These are phyloP conservation scores for Scleromitrula shiraiana DNA, from an alignment of 2,329 filamentous ascomycete species.

Conservation along the genomic window DNA sequence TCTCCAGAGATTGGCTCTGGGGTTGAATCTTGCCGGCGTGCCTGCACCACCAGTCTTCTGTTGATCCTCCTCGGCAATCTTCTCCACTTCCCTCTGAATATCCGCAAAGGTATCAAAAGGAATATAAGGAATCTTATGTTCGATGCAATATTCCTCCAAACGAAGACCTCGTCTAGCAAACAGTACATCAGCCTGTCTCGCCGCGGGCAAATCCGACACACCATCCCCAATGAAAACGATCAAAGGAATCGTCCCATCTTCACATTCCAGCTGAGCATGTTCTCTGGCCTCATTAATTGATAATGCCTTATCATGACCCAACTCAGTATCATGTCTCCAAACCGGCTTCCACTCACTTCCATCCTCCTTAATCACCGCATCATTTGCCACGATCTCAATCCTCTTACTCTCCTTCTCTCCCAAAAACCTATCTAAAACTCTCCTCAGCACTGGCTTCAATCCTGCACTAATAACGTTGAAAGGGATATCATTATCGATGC, in stretches of 20 bases:
- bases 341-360: conserved; percentile 56
- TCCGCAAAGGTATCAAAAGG: conserved; percentile 60
- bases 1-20: conserved; percentile 60
- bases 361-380: conserved; percentile 50
- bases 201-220: conserved; percentile 58
- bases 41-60: conserved; percentile 52
- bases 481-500: conserved; percentile 52
- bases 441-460: conserved; percentile 53
- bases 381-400: conserved; percentile 63
- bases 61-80: conserved; percentile 51
- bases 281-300: conserved; percentile 55
- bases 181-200: conserved; percentile 58
- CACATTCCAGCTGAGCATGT: conserved; percentile 43
- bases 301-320: conserved; percentile 60
- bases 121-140: conserved; percentile 51
- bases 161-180: conserved; percentile 58
- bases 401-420: conserved; percentile 38
- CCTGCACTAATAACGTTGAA: conserved; percentile 65
- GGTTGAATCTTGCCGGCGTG: conserved; percentile 55
- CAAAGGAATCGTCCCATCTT: conserved; percentile 54
- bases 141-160: conserved; percentile 58
- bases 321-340: conserved; percentile 57
- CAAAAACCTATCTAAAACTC: conserved; percentile 56
- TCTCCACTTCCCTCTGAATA: conserved; percentile 52
- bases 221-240: conserved; percentile 66